A percentile compares a stretch with the other conserved stretches of the same genome.
These are phyloP conservation scores for Aschersonia sp. DNA, from an alignment of 2,329 filamentous ascomycete genomes.

Conservation along the genomic window DNA sequence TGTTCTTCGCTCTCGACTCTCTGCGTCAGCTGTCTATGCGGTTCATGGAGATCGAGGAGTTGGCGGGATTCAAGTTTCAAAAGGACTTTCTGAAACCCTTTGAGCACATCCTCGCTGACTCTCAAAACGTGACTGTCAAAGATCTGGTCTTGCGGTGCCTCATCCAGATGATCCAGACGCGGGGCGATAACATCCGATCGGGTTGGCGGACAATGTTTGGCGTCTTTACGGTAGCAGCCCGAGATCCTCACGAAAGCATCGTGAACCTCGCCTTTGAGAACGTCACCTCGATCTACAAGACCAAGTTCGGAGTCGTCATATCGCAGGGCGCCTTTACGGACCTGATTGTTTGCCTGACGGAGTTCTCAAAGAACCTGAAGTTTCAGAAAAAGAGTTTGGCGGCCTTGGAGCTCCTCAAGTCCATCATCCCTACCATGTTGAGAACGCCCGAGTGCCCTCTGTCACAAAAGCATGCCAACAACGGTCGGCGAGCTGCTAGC, in stretches of 20 bases:
- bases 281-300: constrained; percentile 89
- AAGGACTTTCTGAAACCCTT: constrained; percentile 99
- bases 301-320: constrained; percentile 88
- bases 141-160: constrained; percentile 93
- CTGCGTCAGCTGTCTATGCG: constrained; percentile 93
- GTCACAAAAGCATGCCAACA: constrained; percentile 41
- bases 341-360: constrained; percentile 86
- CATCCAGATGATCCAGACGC: constrained; percentile 97
- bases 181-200: constrained; percentile 91
- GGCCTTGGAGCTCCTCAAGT: constrained; percentile 88
- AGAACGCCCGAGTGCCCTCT: constrained; percentile 90
- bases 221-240: constrained; percentile 89
- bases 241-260: constrained; percentile 86
- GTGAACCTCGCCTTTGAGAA: constrained; percentile 96
- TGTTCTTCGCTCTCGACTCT: constrained; percentile 95
- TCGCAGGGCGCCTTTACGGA: constrained; percentile 95
- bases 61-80: constrained; percentile 98
- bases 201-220: constrained; percentile 99
- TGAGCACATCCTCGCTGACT: constrained; percentile 92
- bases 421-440: constrained; percentile 87
- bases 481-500: constrained; percentile 14
- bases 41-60: constrained; percentile 95
- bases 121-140: constrained; percentile 81
- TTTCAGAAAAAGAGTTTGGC: constrained; percentile 98
- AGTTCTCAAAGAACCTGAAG: constrained; percentile 96